These are phyloP conservation scores for Kernera saxatilis DNA, from an alignment of 345 rosid genomes.

Conservation along the genomic window DNA sequence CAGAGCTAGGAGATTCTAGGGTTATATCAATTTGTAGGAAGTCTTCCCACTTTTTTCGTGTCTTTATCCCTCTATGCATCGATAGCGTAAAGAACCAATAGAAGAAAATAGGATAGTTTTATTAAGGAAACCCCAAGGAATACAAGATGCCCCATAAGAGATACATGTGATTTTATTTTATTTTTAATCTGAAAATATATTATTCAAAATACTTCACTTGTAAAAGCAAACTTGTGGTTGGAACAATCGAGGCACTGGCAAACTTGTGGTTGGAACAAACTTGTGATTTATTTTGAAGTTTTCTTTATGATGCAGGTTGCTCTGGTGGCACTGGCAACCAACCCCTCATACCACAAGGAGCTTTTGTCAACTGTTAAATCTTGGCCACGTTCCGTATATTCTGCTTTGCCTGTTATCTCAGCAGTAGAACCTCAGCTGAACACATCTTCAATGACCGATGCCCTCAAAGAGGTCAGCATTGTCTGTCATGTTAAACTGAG, in stretches of 20 bases:
- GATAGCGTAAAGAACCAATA: conserved; percentile 1
- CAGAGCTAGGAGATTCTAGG: no score
- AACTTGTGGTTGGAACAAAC: not conserved
- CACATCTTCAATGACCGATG: conserved; percentile 90
- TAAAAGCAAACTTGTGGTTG: not conserved
- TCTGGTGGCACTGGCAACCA: conserved; percentile 96
- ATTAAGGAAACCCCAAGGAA: not conserved
- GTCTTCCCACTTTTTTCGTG: not conserved
- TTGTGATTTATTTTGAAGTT: conserved; percentile 9
- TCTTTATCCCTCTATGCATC: not conserved
- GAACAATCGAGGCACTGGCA: not conserved
- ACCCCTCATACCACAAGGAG: conserved; percentile 71
- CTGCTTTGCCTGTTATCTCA: conserved; percentile 82
- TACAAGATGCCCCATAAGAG: not conserved
- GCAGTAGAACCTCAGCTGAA: conserved; percentile 97
- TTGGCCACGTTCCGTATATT: conserved; percentile 86
- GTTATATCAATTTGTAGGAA: no score
- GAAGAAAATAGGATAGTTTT: not conserved
- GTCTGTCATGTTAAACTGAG: conserved; percentile 15
- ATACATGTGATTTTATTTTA: no score
- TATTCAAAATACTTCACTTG: not conserved
- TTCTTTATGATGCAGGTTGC: conserved; percentile 60
- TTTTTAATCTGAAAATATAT: not conserved
- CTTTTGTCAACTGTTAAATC: conserved; percentile 86
- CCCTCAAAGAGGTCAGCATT: conserved; percentile 78